phyloP scores from a whole-genome alignment of 495 filamentous ascomycete genomes.

The Neurospora sp. region DNA sequence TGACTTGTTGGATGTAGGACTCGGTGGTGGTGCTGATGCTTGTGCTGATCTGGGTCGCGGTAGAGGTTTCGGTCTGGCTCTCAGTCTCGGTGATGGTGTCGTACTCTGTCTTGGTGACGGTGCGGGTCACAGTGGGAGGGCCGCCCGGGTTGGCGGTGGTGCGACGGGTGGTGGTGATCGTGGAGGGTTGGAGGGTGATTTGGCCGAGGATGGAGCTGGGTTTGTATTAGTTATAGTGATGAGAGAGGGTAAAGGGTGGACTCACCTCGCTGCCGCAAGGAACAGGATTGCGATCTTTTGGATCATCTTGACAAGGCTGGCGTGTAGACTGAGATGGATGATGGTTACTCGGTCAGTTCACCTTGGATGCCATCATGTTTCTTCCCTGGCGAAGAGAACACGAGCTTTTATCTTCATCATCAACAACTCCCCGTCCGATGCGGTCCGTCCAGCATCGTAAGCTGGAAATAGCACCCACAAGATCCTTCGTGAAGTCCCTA shows the following conservation, averaged over 20 bases:
- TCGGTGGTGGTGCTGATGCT: neutral
- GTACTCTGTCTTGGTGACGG: constrained; percentile 8
- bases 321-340: neutral
- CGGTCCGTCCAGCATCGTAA: neutral
- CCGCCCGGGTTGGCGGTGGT: neutral
- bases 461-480: neutral
- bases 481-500: neutral
- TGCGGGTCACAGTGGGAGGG: constrained; percentile 3
- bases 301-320: neutral
- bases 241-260: neutral
- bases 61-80: neutral
- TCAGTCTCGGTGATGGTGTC: constrained; percentile 3
- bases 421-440: neutral
- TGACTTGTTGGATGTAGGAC: neutral
- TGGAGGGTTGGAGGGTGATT: constrained; percentile 16
- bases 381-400: neutral
- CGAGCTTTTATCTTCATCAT: neutral
- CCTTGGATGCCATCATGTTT: neutral
- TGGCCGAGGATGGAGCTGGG: constrained; percentile 16
- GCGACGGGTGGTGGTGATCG: constrained; percentile 6
- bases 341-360: neutral
- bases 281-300: neutral
- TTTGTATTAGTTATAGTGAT: neutral
- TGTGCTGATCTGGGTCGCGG: neutral
- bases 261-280: neutral